Base-by-base conservation (phyloP, 108 stramenopile genomes). In the Fragilaria crotonensis region DNA sequence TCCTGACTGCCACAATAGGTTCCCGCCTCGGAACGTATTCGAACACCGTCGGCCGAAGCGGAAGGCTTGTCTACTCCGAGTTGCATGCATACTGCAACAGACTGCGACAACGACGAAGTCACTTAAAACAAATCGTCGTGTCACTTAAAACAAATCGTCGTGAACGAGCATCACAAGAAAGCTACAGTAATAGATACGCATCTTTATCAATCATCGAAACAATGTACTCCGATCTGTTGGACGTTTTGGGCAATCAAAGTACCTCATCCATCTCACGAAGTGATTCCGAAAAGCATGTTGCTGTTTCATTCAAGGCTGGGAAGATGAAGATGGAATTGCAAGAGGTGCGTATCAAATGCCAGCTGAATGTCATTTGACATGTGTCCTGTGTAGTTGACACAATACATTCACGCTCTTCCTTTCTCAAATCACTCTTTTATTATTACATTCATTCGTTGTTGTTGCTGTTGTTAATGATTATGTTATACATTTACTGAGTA, bases 221-320 rank as follows among this genome's bases (percentile, higher is more conserved):
- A n/a, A 79, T 79, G 78, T 79, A 79, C 29, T 71, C 78, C 4
- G 78, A 79, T 52, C 52, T 79, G 41, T 75, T 79, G 57, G 78
- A 79, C 52, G 74, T 62, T 17, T 45, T 79, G 45, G 67, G 67
- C 27, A 63, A 63, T 27, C 53, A 54, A 30, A 46, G 50, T 22
- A 60, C 50, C 49, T 33, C 22, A 5, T 45, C 60, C 25, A 36
- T 36, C 33, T 5, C 21, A 20, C 25, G 30, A 23, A 1, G 59
- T 19, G 56, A 51, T 57, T 52, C 29, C 23, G 58, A 70, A 19
- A 60, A 68, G 30, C 61, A 54, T 36, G 52, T 55, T 26, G 68
- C 81, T n/a, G 59, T 90, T 50, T 46, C 83, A 5, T 80, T 86
- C 77, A 83, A 85, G 59, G 83, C 85, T 27, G 89, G 89, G 26